phyloP scores from a whole-genome alignment of 1,139 yeast species.

The Entelexis sorbosivorans region DNA sequence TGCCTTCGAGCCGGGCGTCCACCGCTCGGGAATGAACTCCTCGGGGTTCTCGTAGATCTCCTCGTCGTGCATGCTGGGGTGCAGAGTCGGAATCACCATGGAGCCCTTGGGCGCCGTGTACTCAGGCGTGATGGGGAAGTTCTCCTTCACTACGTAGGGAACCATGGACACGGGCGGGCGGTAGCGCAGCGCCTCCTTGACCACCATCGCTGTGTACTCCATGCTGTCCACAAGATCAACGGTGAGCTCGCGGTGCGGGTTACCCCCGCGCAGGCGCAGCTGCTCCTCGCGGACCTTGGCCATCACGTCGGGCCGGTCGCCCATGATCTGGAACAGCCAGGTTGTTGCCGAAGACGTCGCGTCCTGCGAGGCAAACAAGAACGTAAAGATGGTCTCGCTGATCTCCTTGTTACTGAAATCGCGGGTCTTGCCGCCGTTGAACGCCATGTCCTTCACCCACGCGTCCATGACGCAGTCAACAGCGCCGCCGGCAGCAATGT shows the following conservation, averaged over 20 bases:
- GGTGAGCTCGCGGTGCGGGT: slow-evolving; percentile 49
- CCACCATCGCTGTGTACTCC: slow-evolving; percentile 82
- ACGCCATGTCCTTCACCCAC: slow-evolving; percentile 79
- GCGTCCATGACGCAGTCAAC: slow-evolving; percentile 90
- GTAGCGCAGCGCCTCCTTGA: slow-evolving; percentile 81
- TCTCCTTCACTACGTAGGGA: slow-evolving; percentile 82
- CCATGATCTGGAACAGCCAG: slow-evolving; percentile 92
- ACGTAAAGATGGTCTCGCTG: slow-evolving; percentile 91
- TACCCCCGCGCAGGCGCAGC: slow-evolving; percentile 65
- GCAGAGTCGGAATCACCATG: slow-evolving; percentile 89
- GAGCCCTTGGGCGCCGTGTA: slow-evolving; percentile 95
- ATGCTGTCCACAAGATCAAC: slow-evolving; percentile 71
- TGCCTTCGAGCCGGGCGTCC: slow-evolving; percentile 61
- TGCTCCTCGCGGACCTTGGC: slow-evolving; percentile 85
- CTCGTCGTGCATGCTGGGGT: slow-evolving; percentile 94
- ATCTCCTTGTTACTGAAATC: slow-evolving; percentile 84
- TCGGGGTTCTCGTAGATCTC: slow-evolving; percentile 93
- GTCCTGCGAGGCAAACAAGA: slow-evolving; percentile 93
- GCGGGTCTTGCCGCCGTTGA: slow-evolving; percentile 53
- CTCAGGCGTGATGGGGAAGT: slow-evolving; percentile 67
- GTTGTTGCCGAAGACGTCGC: slow-evolving; percentile 97
- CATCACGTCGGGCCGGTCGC: slow-evolving; percentile 88
- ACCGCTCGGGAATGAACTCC: slow-evolving; percentile 87
- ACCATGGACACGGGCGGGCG: slow-evolving; percentile 98
- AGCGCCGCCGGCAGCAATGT: slow-evolving; percentile 65